Percentiles rank a stretch among this genome's conserved stretches.
phyloP scores from a whole-genome alignment of 176 grass and related monocot species.

The Hsuehochloa calcarea region DNA sequence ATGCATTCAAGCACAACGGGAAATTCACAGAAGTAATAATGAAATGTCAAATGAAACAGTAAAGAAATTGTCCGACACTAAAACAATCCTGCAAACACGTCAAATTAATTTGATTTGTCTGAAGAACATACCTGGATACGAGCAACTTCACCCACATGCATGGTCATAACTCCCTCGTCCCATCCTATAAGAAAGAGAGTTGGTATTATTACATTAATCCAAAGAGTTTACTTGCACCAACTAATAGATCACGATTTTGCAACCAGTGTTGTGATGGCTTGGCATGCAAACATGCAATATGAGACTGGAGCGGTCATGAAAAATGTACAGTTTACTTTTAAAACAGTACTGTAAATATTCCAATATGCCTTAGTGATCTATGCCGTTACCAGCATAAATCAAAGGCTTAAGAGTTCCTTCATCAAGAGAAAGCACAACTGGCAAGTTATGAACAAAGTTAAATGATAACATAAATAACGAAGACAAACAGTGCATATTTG shows the following conservation, averaged over 20 bases:
- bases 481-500: background rate
- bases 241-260: background rate
- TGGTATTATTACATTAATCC: background rate
- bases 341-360: background rate
- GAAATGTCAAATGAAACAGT: background rate
- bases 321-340: background rate
- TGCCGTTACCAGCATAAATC: background rate
- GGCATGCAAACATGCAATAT: background rate
- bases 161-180: slow-evolving; percentile 93
- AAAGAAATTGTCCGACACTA: background rate
- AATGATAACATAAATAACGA: background rate
- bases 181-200: slow-evolving; percentile 58
- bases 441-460: background rate
- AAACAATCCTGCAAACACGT: background rate
- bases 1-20: background rate
- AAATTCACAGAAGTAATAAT: background rate
- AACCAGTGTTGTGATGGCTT: background rate
- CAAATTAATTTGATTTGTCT: background rate
- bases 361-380: background rate
- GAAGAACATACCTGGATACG: slow-evolving; percentile 58
- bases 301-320: background rate
- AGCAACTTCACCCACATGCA: slow-evolving; percentile 91
- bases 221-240: background rate
- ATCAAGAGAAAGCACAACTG: background rate
- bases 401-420: background rate